These are phyloP conservation scores for Trichophyton mentagrophytes DNA, from an alignment of 2,329 filamentous ascomycete species.

Conservation along the genomic window DNA sequence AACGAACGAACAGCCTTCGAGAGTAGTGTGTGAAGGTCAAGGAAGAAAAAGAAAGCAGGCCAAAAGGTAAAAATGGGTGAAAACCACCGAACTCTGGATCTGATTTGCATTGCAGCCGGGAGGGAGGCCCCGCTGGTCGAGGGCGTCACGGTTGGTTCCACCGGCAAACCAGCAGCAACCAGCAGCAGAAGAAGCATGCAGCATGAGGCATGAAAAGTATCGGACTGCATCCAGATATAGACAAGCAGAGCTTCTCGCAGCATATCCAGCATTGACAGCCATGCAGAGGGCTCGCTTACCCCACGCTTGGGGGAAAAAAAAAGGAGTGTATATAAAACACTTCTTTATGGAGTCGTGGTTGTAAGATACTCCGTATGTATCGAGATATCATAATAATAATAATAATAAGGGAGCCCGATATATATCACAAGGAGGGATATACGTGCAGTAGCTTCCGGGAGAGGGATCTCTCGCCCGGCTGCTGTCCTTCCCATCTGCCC, in stretches of 20 bases:
- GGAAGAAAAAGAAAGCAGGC: not conserved
- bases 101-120: slow-evolving; percentile 4
- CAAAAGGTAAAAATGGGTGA: not conserved
- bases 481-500: not conserved
- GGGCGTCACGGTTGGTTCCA: slow-evolving; percentile 1
- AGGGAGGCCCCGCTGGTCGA: slow-evolving; percentile 4
- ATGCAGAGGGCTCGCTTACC: not conserved
- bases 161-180: not conserved
- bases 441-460: slow-evolving; percentile 1
- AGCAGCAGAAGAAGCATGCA: not conserved
- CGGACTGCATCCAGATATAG: not conserved
- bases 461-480: not conserved
- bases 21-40: not conserved
- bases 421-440: not conserved
- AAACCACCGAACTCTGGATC: slow-evolving; percentile 3
- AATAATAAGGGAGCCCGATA: not conserved
- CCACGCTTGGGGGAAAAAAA: not conserved
- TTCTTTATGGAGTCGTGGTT: too few species aligned
- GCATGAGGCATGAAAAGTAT: not conserved
- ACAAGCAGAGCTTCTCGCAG: not conserved
- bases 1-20: not conserved
- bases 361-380: not conserved
- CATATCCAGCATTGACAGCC: not conserved
- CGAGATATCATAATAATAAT: too few species aligned
- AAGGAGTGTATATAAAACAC: too few species aligned